Base-by-base conservation (phyloP, 495 filamentous ascomycete genomes). In the Neurospora tetrasperma region DNA sequence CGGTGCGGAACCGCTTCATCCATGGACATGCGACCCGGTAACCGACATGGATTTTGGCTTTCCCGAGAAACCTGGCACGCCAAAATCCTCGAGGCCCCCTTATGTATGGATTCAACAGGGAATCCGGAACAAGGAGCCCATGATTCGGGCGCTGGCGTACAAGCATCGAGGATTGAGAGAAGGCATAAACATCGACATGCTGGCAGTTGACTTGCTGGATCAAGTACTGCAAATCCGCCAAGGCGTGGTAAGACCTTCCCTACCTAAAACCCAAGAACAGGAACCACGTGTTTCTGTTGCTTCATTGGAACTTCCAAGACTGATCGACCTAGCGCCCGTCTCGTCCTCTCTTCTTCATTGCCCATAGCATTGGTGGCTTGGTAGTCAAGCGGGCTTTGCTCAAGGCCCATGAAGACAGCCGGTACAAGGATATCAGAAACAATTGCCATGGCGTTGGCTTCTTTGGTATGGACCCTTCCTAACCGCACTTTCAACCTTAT, bases 381-480 rank as follows among this genome's bases (percentile, higher is more conserved):
- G 87, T 90, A 3, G 87, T 82, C 5, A 91, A 90, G 78, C 76
- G 80, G 27, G 87, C 87, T n/a, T 76, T 90, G n/a, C 81, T 86
- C 5, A 79, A 80, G 44, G 87, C 87, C 18, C 85, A 79, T 70
- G 81, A 80, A 80, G 71, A 81, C 54, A 59, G 75, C 69, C 75
- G 76, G 74, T 77, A 83, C 48, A 76, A 69, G 23, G 72, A 83
- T 5, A 82, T 91, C 14, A 82, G 86, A 41, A 84, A 83, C 41
- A 86, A 85, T 75, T 90, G 88, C 74, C 85, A 90, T 77, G 88
- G 89, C 3, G 86, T 91, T 31, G 86, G 85, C 0, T 91, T 92
- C 74, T 87, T 88, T 73, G 85, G 85, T 86, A 74, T 79, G 83
- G 72, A 14, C 0, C 5, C 46, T 70, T 12, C 4, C 14, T 2